Percentiles rank a stretch among this genome's conserved stretches.
These are phyloP conservation scores for Omphalea diandra DNA, from an alignment of 441 rosid species.

Conservation along the genomic window DNA sequence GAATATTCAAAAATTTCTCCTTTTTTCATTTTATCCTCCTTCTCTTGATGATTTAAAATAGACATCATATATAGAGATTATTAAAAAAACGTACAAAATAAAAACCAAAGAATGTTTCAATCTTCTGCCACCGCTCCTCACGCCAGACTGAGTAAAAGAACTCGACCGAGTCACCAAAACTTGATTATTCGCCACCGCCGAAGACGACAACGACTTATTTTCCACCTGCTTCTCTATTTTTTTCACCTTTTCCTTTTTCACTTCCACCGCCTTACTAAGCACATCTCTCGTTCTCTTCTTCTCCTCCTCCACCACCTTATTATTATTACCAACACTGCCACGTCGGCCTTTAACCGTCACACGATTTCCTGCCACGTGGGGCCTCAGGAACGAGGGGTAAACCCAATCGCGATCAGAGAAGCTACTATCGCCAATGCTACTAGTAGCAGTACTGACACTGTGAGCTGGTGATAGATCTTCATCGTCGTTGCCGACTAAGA, in stretches of 20 bases:
- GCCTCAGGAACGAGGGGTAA: conserved; percentile 62
- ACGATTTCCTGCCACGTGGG: conserved; percentile 46
- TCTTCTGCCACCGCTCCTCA: conserved; percentile 29
- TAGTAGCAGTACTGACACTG: background rate
- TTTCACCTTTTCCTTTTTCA: conserved; percentile 19
- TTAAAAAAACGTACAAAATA: conserved; percentile 49
- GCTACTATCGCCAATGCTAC: conserved; percentile 2
- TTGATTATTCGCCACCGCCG: conserved; percentile 30
- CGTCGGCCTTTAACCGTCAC: conserved; percentile 32
- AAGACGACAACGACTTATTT: too few relatives aligned
- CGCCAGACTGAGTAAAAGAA: conserved; percentile 28
- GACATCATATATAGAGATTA: too few relatives aligned
- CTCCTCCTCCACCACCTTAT: conserved; percentile 7
- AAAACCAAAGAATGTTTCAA: conserved; percentile 36
- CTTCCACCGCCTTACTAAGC: background rate
- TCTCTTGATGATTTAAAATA: background rate
- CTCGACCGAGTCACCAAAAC: conserved; percentile 29
- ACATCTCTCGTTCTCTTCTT: conserved; percentile 23
- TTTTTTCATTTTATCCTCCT: too few relatives aligned
- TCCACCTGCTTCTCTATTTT: conserved; percentile 27
- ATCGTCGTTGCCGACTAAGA: conserved; percentile 27
- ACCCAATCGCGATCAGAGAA: conserved; percentile 60
- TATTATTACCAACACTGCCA: conserved; percentile 8
- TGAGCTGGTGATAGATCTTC: conserved; percentile 8
- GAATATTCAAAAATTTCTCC: background rate